A percentile compares a stretch with the other conserved stretches of the same genome.
Evolutionary conservation across 2,329 filamentous ascomycete genomes (phyloP).

Genomic region (Paecilomyces niveus): DNA sequence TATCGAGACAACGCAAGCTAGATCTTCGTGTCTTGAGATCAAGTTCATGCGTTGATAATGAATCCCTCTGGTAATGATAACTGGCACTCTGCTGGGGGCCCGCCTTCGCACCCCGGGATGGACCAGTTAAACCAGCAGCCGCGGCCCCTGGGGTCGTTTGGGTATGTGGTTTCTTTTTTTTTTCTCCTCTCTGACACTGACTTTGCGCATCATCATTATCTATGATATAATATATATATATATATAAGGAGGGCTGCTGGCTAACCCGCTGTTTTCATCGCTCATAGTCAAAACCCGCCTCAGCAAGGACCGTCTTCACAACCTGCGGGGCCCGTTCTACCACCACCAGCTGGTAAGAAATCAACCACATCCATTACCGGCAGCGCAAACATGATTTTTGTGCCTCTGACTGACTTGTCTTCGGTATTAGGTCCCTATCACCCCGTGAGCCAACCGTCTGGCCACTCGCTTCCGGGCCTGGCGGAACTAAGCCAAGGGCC

Average conservation of each 20-base stretch:
- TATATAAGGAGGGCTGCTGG: neutral
- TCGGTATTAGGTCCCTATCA: slow-evolving; percentile 31
- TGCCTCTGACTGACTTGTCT: slow-evolving; percentile 11
- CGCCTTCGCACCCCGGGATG: slow-evolving; percentile 35
- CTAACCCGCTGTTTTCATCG: slow-evolving; percentile 6
- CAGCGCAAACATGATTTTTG: neutral
- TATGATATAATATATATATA: too few species aligned
- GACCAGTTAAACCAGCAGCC: slow-evolving; percentile 36
- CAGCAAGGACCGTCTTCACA: slow-evolving; percentile 33
- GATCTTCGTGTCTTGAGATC: neutral
- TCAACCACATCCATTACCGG: neutral
- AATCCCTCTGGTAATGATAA: slow-evolving; percentile 36
- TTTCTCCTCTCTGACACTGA: neutral
- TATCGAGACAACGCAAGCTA: neutral
- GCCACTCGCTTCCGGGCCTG: slow-evolving; percentile 40
- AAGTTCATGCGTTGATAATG: slow-evolving; percentile 26
- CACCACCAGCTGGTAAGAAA: slow-evolving; percentile 32
- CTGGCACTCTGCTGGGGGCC: slow-evolving; percentile 35
- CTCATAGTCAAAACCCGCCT: slow-evolving; percentile 29
- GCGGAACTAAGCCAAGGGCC: slow-evolving; percentile 41
- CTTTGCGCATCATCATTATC: neutral
- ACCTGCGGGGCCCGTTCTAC: slow-evolving; percentile 31
- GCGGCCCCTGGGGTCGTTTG: slow-evolving; percentile 37
- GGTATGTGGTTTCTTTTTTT: slow-evolving; percentile 22
- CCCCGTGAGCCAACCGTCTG: slow-evolving; percentile 32